Percentiles rank a stretch among this genome's conserved stretches.
These are phyloP conservation scores for Aspergillus fumigatus DNA, from an alignment of 2,329 filamentous ascomycete species.

Conservation along the genomic window DNA sequence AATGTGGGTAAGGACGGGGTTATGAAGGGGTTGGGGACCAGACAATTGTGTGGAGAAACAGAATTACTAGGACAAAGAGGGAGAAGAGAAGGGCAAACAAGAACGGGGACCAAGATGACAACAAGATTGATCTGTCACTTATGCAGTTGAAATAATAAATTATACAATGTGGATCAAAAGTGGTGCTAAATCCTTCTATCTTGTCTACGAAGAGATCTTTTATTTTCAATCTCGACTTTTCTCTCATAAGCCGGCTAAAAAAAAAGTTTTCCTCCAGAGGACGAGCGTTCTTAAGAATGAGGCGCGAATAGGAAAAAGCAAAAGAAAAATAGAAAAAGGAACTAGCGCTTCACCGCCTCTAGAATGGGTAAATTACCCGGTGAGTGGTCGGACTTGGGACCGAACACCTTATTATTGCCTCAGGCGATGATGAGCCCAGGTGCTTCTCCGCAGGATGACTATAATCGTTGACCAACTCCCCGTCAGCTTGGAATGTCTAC, in stretches of 20 bases:
- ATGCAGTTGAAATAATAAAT: background rate
- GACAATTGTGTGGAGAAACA: slow-evolving; percentile 17
- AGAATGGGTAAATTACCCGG: slow-evolving; percentile 7
- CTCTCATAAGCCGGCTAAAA: background rate
- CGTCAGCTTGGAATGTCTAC: background rate
- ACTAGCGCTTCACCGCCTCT: slow-evolving; percentile 7
- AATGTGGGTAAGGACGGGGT: slow-evolving; percentile 5
- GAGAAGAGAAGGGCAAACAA: slow-evolving; percentile 4
- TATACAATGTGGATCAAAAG: background rate
- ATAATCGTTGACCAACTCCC: background rate
- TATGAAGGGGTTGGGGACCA: slow-evolving; percentile 19
- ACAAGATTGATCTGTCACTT: slow-evolving; percentile 8
- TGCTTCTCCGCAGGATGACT: slow-evolving; percentile 1
- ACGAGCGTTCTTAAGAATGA: background rate
- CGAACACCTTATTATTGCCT: background rate
- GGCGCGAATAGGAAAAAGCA: slow-evolving; percentile 1
- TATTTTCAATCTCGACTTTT: background rate
- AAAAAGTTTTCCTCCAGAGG: background rate
- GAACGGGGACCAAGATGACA: background rate
- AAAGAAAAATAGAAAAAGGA: background rate
- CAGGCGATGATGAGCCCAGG: background rate
- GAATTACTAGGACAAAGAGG: slow-evolving; percentile 15
- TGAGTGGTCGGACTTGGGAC: slow-evolving; percentile 5
- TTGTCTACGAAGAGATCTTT: background rate
- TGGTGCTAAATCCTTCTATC: background rate